A percentile compares a stretch with the other conserved stretches of the same genome.
Evolutionary conservation across 2,329 filamentous ascomycete genomes (phyloP).

Genomic region (Keithomyces neogunnii): DNA sequence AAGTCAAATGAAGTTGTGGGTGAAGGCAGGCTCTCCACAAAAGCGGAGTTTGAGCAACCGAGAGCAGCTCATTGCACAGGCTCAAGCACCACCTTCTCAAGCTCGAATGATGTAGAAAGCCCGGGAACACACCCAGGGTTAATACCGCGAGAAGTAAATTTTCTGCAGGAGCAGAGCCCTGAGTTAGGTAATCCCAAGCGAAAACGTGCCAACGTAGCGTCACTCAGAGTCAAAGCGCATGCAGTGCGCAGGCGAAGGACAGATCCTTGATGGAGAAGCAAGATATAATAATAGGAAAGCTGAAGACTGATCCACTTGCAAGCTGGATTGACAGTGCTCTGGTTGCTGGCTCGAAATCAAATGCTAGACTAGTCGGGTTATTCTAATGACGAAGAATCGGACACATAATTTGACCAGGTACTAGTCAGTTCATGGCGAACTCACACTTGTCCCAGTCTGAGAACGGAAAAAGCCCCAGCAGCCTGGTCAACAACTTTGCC

Average conservation of each 20-base stretch:
- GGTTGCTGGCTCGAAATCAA: no score
- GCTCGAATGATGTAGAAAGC: neutral
- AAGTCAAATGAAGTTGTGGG: neutral
- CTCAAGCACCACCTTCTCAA: neutral
- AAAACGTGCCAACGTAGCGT: neutral
- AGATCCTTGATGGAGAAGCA: neutral
- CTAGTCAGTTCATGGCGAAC: neutral
- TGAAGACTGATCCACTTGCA: neutral
- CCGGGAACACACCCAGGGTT: neutral
- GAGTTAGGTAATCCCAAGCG: neutral
- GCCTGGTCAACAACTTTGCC: slow-evolving; percentile 1
- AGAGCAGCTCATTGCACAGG: neutral
- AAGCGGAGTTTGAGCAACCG: neutral
- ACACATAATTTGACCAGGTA: no score
- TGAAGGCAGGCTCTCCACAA: neutral
- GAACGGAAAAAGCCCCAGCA: slow-evolving; percentile 6
- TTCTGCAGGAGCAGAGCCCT: neutral
- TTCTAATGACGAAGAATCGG: no score
- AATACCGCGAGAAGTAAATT: neutral
- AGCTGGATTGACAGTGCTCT: neutral
- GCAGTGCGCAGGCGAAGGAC: neutral
- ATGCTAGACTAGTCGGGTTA: no score
- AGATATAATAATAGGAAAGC: neutral
- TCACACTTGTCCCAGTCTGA: slow-evolving; percentile 7
- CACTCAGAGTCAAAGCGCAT: neutral